A percentile compares a stretch with the other conserved stretches of the same genome.
phyloP scores from a whole-genome alignment of 2,329 filamentous ascomycete species.

The Aspergillus sp. region DNA sequence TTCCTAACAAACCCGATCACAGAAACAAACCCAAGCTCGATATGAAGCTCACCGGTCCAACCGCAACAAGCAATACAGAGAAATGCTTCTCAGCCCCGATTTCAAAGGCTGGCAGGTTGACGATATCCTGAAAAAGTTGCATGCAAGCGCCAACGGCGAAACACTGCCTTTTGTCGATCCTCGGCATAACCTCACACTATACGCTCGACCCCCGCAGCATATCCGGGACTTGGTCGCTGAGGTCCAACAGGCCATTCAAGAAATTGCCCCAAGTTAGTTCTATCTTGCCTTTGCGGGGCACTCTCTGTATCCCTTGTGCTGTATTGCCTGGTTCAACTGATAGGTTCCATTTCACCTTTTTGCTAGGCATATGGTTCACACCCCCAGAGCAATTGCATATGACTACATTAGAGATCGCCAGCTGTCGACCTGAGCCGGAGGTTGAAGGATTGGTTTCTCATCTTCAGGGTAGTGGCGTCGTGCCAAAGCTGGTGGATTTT shows the following conservation, averaged over 20 bases:
- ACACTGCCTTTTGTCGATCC: conserved; percentile 69
- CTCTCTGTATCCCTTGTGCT: not conserved
- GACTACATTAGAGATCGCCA: conserved; percentile 81
- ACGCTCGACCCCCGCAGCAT: conserved; percentile 77
- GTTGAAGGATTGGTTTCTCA: conserved; percentile 64
- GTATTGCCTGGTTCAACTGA: not conserved
- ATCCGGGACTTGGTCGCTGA: conserved; percentile 67
- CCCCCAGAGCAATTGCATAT: conserved; percentile 76
- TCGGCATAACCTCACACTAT: conserved; percentile 82
- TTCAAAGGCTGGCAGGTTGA: conserved; percentile 76
- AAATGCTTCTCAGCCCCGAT: conserved; percentile 67
- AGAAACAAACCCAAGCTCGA: conserved; percentile 61
- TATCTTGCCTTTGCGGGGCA: not conserved
- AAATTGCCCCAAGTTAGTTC: conserved; percentile 68
- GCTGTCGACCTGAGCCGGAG: conserved; percentile 70
- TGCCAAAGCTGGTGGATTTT: conserved; percentile 66
- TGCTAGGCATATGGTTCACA: conserved; percentile 80
- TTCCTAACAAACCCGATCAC: not conserved
- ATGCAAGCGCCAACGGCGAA: conserved; percentile 31
- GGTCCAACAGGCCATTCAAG: conserved; percentile 67
- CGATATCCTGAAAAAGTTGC: conserved; percentile 70
- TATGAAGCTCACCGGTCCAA: conserved; percentile 74
- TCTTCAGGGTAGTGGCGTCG: conserved; percentile 53
- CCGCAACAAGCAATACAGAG: conserved; percentile 74
- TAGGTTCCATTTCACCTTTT: not conserved